Percentiles rank a stretch among this genome's conserved stretches.
Evolutionary conservation across 2,329 filamentous ascomycete species (phyloP).

Genomic region (Claviceps sp.): DNA sequence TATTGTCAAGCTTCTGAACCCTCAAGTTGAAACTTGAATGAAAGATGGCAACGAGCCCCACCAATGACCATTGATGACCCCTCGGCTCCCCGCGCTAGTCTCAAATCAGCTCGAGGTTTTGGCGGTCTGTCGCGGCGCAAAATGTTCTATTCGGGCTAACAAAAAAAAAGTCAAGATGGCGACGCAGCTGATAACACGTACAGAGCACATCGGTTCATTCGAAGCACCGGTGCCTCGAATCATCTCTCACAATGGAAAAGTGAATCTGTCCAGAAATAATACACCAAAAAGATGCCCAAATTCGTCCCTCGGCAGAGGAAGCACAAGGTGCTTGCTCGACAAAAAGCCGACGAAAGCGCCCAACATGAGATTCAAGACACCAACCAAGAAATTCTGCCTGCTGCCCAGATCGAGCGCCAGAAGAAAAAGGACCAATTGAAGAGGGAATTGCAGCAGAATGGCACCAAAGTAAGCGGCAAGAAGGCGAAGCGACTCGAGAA

Average conservation of each 20-base stretch:
- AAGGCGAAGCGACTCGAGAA: slow-evolving; percentile 56
- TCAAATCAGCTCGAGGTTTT: slow-evolving; percentile 15
- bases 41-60: neutral
- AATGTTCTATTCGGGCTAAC: slow-evolving; percentile 13
- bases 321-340: slow-evolving; percentile 53
- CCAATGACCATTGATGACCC: neutral
- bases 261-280: neutral
- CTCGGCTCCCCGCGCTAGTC: slow-evolving; percentile 23
- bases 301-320: slow-evolving; percentile 54
- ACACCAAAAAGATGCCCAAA: slow-evolving; percentile 30
- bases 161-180: neutral
- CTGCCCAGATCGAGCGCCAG: slow-evolving; percentile 36
- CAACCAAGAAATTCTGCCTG: slow-evolving; percentile 22
- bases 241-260: neutral
- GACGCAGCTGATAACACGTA: neutral
- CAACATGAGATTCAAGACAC: slow-evolving; percentile 25
- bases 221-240: slow-evolving; percentile 5
- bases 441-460: slow-evolving; percentile 37
- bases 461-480: slow-evolving; percentile 45
- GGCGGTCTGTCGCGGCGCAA: slow-evolving; percentile 24
- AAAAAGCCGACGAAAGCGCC: slow-evolving; percentile 33
- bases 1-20: no score
- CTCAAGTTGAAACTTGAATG: neutral
- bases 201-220: slow-evolving; percentile 10
- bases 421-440: slow-evolving; percentile 42